These are phyloP conservation scores for Castanea sativa DNA, from an alignment of 306 rosid species.

Conservation along the genomic window DNA sequence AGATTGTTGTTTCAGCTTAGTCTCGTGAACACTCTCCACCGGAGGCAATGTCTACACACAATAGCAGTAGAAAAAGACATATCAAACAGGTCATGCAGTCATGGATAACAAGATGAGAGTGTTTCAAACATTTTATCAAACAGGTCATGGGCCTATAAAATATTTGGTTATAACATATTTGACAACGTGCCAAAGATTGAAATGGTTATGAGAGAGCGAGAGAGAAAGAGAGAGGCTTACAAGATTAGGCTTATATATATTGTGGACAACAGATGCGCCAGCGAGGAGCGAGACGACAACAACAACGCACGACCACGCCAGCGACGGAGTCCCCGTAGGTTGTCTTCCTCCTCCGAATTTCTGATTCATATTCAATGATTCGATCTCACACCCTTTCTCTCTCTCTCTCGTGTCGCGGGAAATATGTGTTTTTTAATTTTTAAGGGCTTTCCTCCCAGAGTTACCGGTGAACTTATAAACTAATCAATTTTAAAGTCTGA, in stretches of 20 bases:
- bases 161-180: not conserved
- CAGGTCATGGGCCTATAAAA: not conserved
- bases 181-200: not conserved
- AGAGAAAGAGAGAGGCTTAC: not conserved
- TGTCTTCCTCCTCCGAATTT: not conserved
- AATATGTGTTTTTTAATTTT: no score
- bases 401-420: no score
- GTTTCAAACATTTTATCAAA: not conserved
- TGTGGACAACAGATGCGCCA: slow-evolving; percentile 3
- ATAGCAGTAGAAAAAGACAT: not conserved
- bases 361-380: not conserved
- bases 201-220: not conserved
- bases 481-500: no score
- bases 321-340: not conserved
- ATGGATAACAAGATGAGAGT: not conserved
- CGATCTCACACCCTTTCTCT: no score
- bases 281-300: not conserved
- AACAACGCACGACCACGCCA: not conserved
- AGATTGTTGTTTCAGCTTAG: slow-evolving; percentile 2
- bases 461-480: no score
- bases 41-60: slow-evolving; percentile 4
- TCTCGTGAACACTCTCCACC: not conserved
- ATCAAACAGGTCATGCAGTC: not conserved
- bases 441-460: no score
- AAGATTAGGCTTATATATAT: slow-evolving; percentile 1